Evolutionary conservation across 768 basidiomycete species (phyloP).

Genomic region (Phaeotremella fagi): DNA sequence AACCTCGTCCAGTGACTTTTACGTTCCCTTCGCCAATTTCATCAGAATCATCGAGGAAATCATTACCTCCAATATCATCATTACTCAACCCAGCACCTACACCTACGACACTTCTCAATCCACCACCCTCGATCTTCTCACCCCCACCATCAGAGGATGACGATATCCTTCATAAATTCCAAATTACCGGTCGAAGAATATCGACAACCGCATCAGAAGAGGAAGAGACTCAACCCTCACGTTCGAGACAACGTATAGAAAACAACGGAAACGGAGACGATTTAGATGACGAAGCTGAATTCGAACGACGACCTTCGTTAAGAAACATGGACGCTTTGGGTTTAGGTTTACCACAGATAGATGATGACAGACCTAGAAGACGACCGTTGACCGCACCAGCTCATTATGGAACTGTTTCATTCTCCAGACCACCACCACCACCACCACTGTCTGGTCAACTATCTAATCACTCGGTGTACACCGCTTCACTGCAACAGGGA

Average conservation of each 20-base stretch:
- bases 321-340: slow-evolving; percentile 34
- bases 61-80: slow-evolving; percentile 4
- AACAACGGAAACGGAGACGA: background rate
- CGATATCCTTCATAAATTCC: slow-evolving; percentile 20
- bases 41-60: background rate
- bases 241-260: slow-evolving; percentile 20
- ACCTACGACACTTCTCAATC: too few relatives aligned
- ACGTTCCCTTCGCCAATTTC: slow-evolving; percentile 27
- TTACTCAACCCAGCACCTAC: slow-evolving; percentile 6
- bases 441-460: slow-evolving; percentile 16
- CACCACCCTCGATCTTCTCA: slow-evolving; percentile 7
- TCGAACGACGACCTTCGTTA: slow-evolving; percentile 19
- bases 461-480: background rate
- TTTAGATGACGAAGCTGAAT: slow-evolving; percentile 5
- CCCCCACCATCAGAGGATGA: slow-evolving; percentile 15
- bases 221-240: slow-evolving; percentile 33
- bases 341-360: slow-evolving; percentile 31
- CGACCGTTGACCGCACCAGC: slow-evolving; percentile 33
- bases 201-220: slow-evolving; percentile 41
- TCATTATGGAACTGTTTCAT: background rate
- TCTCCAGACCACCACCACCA: slow-evolving; percentile 14
- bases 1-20: slow-evolving; percentile 34
- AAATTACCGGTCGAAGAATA: slow-evolving; percentile 31
- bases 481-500: background rate
- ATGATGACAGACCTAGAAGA: slow-evolving; percentile 13